Evolutionary conservation across 805 yeast genomes (phyloP), one percentile per base, ranked within the genome.

Genomic region (Yamadazyma laniorum): DNA sequence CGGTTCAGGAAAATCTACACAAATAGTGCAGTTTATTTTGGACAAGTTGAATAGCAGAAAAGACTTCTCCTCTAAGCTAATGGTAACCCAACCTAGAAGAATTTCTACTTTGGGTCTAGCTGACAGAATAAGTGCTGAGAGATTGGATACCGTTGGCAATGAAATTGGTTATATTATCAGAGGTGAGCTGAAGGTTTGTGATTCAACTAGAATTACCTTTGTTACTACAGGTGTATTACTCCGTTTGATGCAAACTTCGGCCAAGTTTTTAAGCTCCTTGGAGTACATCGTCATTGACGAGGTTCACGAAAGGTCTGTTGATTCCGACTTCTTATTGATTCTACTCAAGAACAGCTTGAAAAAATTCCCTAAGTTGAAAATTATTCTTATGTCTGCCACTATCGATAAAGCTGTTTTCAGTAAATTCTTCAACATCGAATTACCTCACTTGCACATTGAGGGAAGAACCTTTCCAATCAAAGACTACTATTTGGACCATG

Each of bases 1-100:
- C 0, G 98, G 98, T 50, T 90, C 97, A 1, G 98, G 98, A 49
- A 91, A 91, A 55, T 87, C 96, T 1, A 91, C 99, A 0, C 99
- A 91, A 56, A 79, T 87, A 4, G 96, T 88, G 5, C 99, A 91
- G 57, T 91, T 89, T 49, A 67, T 91, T 15, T 62, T 91, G 13
- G 98, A 91, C 56, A 70, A 79, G 27, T 52, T 86, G 42, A 70
- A 75, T 34, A 32, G 61, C 0, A 55, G 61, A 9, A 74, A 74
- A 0, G 76, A 75, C 44, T 81, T 71, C 45, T 58, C 63, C 17
- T 72, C 83, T 3, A 74, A 71, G 27, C 84, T 91, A 4, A 65
- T 91, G 1, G 89, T 96, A 61, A 89, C 97, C 0, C 98, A 91
- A 59, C 99, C 99, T 2, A 75, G 99, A 61, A 82, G 98, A 70